These are phyloP conservation scores for Symmetrospora coprosmae DNA, from an alignment of 768 basidiomycete genomes.

Conservation along the genomic window DNA sequence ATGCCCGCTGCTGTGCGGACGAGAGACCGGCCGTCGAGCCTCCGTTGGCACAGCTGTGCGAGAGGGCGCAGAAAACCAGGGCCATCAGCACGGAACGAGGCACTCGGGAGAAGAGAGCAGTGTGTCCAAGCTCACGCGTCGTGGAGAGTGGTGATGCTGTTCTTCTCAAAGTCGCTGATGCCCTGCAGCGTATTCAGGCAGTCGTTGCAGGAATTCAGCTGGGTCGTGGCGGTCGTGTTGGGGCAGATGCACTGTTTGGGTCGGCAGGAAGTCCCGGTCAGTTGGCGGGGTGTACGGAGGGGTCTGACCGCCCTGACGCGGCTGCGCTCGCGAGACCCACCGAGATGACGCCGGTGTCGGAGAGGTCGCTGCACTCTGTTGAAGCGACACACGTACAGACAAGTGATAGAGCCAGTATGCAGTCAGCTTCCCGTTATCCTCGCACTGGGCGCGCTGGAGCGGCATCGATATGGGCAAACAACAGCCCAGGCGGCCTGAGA, in stretches of 20 bases:
- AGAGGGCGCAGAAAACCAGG: too few species aligned
- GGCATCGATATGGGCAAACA: neutral
- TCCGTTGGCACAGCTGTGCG: too few species aligned
- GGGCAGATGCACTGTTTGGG: slow-evolving; percentile 19
- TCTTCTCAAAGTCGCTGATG: neutral
- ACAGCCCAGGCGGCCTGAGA: neutral
- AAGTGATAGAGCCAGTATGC: neutral
- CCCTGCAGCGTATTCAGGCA: neutral
- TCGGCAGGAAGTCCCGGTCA: too few species aligned
- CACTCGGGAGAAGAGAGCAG: too few species aligned
- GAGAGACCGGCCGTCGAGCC: too few species aligned
- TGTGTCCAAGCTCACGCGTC: too few species aligned
- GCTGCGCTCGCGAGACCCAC: too few species aligned
- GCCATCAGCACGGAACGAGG: too few species aligned
- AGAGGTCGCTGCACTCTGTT: slow-evolving; percentile 15
- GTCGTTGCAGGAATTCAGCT: slow-evolving; percentile 4
- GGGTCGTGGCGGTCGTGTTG: neutral
- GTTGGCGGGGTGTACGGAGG: too few species aligned
- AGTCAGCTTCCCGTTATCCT: neutral
- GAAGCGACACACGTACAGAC: neutral
- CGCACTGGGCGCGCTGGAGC: too few species aligned
- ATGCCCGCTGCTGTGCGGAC: too few species aligned
- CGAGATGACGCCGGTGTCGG: slow-evolving; percentile 12
- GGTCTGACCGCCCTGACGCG: too few species aligned
- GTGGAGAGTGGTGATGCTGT: slow-evolving; percentile 4